Percentiles rank a stretch among this genome's conserved stretches.
Evolutionary conservation across 805 yeast species (phyloP).

Genomic region (Wickerhamiella shivajii): DNA sequence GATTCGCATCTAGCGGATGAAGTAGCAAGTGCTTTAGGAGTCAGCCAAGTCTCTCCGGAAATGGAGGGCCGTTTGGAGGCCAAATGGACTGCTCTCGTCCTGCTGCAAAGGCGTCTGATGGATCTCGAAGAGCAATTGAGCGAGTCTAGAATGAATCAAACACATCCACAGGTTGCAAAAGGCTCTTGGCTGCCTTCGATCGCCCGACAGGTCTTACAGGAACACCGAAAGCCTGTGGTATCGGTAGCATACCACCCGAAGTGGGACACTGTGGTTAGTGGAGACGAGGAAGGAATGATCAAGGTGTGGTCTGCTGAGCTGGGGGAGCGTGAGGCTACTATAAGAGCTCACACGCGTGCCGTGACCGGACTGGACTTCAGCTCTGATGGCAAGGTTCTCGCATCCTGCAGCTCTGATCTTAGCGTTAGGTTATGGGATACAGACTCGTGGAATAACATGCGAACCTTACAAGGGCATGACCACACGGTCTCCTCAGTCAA

Average conservation of each 20-base stretch:
- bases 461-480: slow-evolving; percentile 72
- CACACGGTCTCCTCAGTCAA: slow-evolving; percentile 60
- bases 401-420: slow-evolving; percentile 37
- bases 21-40: slow-evolving; percentile 18
- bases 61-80: slow-evolving; percentile 34
- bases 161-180: slow-evolving; percentile 18
- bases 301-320: slow-evolving; percentile 59
- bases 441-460: slow-evolving; percentile 27
- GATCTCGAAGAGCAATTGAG: slow-evolving; percentile 50
- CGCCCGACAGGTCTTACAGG: slow-evolving; percentile 30
- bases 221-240: slow-evolving; percentile 48
- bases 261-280: slow-evolving; percentile 50
- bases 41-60: slow-evolving; percentile 17
- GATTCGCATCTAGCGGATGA: slow-evolving; percentile 8
- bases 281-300: slow-evolving; percentile 58
- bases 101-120: slow-evolving; percentile 56
- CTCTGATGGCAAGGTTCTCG: slow-evolving; percentile 27
- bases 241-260: slow-evolving; percentile 58
- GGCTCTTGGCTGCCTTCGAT: slow-evolving; percentile 50
- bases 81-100: slow-evolving; percentile 76
- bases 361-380: slow-evolving; percentile 49
- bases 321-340: slow-evolving; percentile 43
- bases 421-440: slow-evolving; percentile 58
- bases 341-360: slow-evolving; percentile 63
- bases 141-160: slow-evolving; percentile 30